phyloP scores from a whole-genome alignment of 345 rosid genomes.

The Gynandropsis gynandra region DNA sequence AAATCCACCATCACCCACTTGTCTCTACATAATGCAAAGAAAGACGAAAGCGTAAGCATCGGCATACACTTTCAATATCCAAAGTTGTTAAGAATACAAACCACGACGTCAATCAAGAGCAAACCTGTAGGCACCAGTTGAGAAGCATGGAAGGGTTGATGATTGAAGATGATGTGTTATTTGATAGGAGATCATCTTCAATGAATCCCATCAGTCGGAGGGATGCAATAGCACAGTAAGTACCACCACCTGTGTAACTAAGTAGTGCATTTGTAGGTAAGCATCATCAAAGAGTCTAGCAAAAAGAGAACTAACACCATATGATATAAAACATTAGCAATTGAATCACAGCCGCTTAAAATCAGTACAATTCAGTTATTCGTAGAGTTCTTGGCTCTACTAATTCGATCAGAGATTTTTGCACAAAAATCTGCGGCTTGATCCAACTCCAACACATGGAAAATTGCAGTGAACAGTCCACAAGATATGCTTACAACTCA shows the following conservation, averaged over 20 bases:
- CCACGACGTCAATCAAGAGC: conserved; percentile 1
- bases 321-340: background rate
- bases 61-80: too few species aligned
- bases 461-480: background rate
- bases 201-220: conserved; percentile 77
- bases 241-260: conserved; percentile 88
- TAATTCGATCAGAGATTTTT: conserved; percentile 3
- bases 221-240: conserved; percentile 88
- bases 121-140: conserved; percentile 76
- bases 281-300: conserved; percentile 15
- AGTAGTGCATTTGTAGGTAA: conserved; percentile 34
- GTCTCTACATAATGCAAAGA: conserved; percentile 49
- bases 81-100: background rate
- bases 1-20: conserved; percentile 77
- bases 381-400: background rate
- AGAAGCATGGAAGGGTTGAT: conserved; percentile 46
- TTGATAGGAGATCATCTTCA: conserved; percentile 52
- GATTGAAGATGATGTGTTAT: conserved; percentile 34
- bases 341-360: background rate
- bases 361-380: conserved; percentile 7
- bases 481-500: conserved; percentile 39
- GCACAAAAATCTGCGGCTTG: conserved; percentile 1
- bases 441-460: background rate
- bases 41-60: background rate
- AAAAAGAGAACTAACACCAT: background rate